phyloP scores from a whole-genome alignment of 257 asterid species.

The Avicennia marina region DNA sequence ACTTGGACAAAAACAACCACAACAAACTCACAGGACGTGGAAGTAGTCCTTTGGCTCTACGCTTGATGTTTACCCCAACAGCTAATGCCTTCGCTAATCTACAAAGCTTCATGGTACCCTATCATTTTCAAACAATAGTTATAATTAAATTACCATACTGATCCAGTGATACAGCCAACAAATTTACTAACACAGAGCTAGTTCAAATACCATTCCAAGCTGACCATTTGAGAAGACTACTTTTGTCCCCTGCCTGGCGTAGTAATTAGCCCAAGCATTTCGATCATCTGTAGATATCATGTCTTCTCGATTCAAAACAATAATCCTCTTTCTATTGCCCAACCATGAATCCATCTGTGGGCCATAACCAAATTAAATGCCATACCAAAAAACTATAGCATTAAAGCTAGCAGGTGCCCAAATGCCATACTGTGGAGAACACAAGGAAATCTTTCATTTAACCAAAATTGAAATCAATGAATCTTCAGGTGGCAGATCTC shows the following conservation, averaged over 20 bases:
- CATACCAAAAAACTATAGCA: no score
- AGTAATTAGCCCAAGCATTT: slow-evolving; percentile 94
- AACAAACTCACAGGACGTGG: slow-evolving; percentile 86
- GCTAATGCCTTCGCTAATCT: slow-evolving; percentile 83
- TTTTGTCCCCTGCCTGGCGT: slow-evolving; percentile 79
- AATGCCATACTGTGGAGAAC: no score
- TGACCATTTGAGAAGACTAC: slow-evolving; percentile 79
- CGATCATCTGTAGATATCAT: slow-evolving; percentile 89
- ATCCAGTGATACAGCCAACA: not conserved
- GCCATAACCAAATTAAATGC: no score
- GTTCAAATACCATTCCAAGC: slow-evolving; percentile 63
- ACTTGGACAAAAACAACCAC: slow-evolving; percentile 1
- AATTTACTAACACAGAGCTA: not conserved
- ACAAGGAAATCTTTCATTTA: no score
- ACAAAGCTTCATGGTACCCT: slow-evolving; percentile 81
- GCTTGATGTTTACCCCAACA: slow-evolving; percentile 74
- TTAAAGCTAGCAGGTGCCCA: no score
- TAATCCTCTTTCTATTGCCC: slow-evolving; percentile 81
- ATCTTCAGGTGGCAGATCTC: no score
- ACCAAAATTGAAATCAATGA: no score
- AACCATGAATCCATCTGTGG: slow-evolving; percentile 91
- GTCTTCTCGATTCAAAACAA: slow-evolving; percentile 92
- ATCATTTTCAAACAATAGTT: slow-evolving; percentile 25
- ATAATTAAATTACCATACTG: slow-evolving; percentile 12
- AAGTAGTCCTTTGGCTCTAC: slow-evolving; percentile 79